Evolutionary conservation across 306 rosid genomes (phyloP).

Genomic region (Prosopis cineraria): DNA sequence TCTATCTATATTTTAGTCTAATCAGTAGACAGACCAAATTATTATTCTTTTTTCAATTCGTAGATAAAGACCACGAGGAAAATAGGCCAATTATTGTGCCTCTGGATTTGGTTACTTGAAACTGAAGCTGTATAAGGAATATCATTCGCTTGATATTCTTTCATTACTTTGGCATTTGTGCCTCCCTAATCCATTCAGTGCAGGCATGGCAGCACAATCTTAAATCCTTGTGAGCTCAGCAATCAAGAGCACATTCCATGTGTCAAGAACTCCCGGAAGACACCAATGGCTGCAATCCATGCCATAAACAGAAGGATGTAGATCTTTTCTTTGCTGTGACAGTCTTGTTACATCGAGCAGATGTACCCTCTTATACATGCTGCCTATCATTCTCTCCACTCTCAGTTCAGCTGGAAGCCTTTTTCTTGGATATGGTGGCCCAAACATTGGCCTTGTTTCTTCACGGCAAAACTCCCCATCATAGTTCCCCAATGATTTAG

Average conservation of each 20-base stretch:
- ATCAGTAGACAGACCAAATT: background rate
- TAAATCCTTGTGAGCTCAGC: slow-evolving; percentile 22
- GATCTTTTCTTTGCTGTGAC: slow-evolving; percentile 25
- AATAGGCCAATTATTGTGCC: background rate
- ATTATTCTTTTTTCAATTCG: background rate
- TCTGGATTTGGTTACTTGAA: background rate
- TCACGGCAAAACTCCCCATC: slow-evolving; percentile 15
- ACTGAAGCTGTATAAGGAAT: background rate
- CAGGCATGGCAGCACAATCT: background rate
- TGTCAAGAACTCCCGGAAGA: slow-evolving; percentile 41
- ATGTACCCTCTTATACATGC: background rate
- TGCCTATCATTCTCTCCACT: slow-evolving; percentile 8
- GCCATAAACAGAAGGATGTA: slow-evolving; percentile 21
- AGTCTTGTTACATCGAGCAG: slow-evolving; percentile 20
- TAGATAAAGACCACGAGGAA: background rate
- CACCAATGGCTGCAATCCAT: slow-evolving; percentile 48
- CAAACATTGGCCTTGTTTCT: slow-evolving; percentile 22
- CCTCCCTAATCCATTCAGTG: background rate
- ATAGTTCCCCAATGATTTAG: slow-evolving; percentile 32
- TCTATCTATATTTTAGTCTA: background rate
- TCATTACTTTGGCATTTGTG: background rate
- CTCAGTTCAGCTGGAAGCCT: background rate
- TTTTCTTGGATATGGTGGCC: background rate
- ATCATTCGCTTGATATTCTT: background rate
- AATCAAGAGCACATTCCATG: slow-evolving; percentile 43